A percentile compares a stretch with the other conserved stretches of the same genome.
Evolutionary conservation across 768 basidiomycete genomes (phyloP).

Genomic region (Lactarius evosmus): DNA sequence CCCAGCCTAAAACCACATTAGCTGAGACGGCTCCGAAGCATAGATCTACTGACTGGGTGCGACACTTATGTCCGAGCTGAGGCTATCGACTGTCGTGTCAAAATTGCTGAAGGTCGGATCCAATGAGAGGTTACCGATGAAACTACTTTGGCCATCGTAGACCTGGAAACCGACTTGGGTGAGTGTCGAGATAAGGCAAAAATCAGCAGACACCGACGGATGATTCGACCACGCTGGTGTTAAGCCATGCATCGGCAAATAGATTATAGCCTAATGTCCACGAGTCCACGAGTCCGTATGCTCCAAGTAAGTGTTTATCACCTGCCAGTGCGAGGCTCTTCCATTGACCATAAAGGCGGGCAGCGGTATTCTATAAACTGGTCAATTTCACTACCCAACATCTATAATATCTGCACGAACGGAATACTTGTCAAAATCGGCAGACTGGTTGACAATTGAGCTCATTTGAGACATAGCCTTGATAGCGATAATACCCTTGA

Average conservation of each 20-base stretch:
- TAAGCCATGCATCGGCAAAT: conserved; percentile 55
- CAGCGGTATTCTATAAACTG: not conserved
- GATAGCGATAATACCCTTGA: conserved; percentile 69
- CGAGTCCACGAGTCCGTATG: conserved; percentile 31
- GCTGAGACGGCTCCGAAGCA: not conserved
- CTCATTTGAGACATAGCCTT: conserved; percentile 59
- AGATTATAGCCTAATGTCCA: conserved; percentile 65
- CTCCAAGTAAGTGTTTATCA: conserved; percentile 10
- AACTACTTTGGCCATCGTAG: conserved; percentile 8
- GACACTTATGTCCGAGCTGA: not conserved
- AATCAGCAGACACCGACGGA: conserved; percentile 11
- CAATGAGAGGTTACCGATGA: not conserved
- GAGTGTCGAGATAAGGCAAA: not conserved
- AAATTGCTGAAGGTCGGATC: not conserved
- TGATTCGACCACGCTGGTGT: conserved; percentile 46
- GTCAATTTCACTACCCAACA: not conserved
- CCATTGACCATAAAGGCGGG: conserved; percentile 12
- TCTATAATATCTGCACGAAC: conserved; percentile 25
- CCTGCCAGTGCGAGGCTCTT: conserved; percentile 12
- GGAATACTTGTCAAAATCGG: conserved; percentile 29
- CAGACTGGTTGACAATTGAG: conserved; percentile 27
- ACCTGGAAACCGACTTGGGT: conserved; percentile 10
- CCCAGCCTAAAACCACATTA: conserved; percentile 12
- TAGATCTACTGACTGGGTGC: not conserved
- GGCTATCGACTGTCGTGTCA: conserved; percentile 11